Percentiles rank a stretch among this genome's conserved stretches.
phyloP scores from a whole-genome alignment of 2,329 filamentous ascomycete species.

The Cercospora sesami region DNA sequence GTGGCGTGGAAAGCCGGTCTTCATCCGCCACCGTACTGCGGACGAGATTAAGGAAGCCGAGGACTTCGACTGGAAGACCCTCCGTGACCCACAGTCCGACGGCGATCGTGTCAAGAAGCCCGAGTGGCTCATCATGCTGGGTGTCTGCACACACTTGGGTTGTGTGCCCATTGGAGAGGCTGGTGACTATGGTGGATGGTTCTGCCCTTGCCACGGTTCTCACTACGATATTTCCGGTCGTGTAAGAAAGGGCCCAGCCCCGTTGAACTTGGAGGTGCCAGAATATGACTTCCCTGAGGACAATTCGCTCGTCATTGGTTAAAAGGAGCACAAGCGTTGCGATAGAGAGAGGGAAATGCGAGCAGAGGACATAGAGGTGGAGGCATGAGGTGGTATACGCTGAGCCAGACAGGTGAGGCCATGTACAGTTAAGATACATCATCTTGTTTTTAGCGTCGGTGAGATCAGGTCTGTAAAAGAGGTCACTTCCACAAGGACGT shows the following conservation, averaged over 20 bases:
- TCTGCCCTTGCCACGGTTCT: slow-evolving; percentile 99
- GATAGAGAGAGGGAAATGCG: neutral
- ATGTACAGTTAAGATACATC: slow-evolving; percentile 21
- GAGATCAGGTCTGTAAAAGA: slow-evolving; percentile 19
- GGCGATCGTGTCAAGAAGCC: slow-evolving; percentile 94
- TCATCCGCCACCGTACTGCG: slow-evolving; percentile 96
- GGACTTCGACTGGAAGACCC: slow-evolving; percentile 73
- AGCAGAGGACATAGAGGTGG: neutral
- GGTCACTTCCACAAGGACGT: slow-evolving; percentile 5
- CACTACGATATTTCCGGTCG: slow-evolving; percentile 99
- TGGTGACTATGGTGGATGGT: slow-evolving; percentile 97
- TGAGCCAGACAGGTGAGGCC: slow-evolving; percentile 13
- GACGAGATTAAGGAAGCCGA: slow-evolving; percentile 95
- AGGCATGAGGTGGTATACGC: slow-evolving; percentile 11
- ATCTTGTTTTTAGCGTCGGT: slow-evolving; percentile 18
- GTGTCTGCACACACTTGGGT: slow-evolving; percentile 98
- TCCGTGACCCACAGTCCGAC: slow-evolving; percentile 90
- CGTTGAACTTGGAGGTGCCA: slow-evolving; percentile 95
- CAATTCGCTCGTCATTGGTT: slow-evolving; percentile 87
- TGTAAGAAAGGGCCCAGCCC: slow-evolving; percentile 94
- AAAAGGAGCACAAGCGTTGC: slow-evolving; percentile 44
- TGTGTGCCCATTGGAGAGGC: slow-evolving; percentile 99
- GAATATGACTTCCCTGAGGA: slow-evolving; percentile 91
- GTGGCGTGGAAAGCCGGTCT: slow-evolving; percentile 99
- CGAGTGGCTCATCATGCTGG: slow-evolving; percentile 98